Percentiles rank a stretch among this genome's conserved stretches.
Evolutionary conservation across 805 yeast genomes (phyloP).

Genomic region (Cyberlindnera saturnus): DNA sequence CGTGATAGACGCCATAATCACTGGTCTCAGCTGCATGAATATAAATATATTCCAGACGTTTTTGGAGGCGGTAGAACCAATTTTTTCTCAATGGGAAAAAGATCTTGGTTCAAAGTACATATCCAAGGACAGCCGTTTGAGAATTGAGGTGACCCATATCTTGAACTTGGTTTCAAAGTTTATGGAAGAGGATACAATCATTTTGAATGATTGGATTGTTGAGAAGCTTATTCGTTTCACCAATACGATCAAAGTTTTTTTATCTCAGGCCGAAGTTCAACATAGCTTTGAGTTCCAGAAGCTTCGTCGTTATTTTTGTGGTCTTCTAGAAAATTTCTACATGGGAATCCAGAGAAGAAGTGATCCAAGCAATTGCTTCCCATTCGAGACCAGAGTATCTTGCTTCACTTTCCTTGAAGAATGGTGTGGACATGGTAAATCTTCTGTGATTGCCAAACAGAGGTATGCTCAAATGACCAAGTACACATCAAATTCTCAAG

Average conservation of each 20-base stretch:
- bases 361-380: constrained; percentile 54
- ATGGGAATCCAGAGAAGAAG: constrained; percentile 40
- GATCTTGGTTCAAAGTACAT: constrained; percentile 31
- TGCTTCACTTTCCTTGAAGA: constrained; percentile 80
- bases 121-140: constrained; percentile 37
- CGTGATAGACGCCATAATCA: constrained; percentile 80
- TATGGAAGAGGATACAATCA: constrained; percentile 42
- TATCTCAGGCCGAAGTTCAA: constrained; percentile 54
- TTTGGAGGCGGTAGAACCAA: constrained; percentile 65
- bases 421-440: constrained; percentile 91
- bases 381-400: constrained; percentile 78
- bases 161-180: constrained; percentile 65
- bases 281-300: constrained; percentile 65
- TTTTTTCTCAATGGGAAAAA: constrained; percentile 51
- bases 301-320: constrained; percentile 77
- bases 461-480: constrained; percentile 56
- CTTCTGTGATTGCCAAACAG: constrained; percentile 52
- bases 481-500: constrained; percentile 31
- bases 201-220: constrained; percentile 64
- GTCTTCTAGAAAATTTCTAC: constrained; percentile 71
- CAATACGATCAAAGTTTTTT: constrained; percentile 53
- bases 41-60: constrained; percentile 82
- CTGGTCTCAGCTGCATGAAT: constrained; percentile 85
- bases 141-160: constrained; percentile 76
- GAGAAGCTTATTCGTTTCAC: constrained; percentile 56